Conservation (phyloP, 495 filamentous ascomycete species). For the Aspergillus mulundensis region DNA sequence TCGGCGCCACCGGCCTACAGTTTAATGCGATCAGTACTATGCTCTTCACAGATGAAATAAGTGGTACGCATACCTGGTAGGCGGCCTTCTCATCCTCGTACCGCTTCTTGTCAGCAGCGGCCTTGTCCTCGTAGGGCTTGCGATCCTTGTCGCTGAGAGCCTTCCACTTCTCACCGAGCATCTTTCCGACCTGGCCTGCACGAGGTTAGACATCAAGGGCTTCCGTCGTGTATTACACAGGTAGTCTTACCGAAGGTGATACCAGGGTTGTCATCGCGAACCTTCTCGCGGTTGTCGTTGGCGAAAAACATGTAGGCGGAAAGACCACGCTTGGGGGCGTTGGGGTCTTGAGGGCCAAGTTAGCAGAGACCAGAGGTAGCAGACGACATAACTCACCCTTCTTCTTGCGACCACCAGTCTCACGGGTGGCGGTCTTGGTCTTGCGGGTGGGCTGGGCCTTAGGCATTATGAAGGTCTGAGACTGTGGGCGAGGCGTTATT, state of each 20-base stretch:
- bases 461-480: conserved; percentile 56
- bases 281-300: conserved; percentile 97
- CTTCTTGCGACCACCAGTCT: conserved; percentile 61
- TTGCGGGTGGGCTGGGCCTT: conserved; percentile 55
- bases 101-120: conserved; percentile 93
- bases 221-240: neutral
- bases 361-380: conserved; percentile 1
- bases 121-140: conserved; percentile 91
- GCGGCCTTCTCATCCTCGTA: conserved; percentile 95
- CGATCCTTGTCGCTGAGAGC: conserved; percentile 83
- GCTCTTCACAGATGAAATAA: neutral
- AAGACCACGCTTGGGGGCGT: conserved; percentile 97
- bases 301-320: conserved; percentile 99
- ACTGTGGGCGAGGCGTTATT: conserved; percentile 14
- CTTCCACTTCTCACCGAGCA: conserved; percentile 98
- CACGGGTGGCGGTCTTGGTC: too few species aligned
- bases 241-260: conserved; percentile 81
- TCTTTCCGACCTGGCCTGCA: conserved; percentile 91
- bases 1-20: conserved; percentile 30
- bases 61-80: conserved; percentile 65
- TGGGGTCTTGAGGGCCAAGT: conserved; percentile 76
- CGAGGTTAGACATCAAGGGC: conserved; percentile 16
- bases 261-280: conserved; percentile 96
- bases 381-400: conserved; percentile 57
- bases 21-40: neutral